These are phyloP conservation scores for Tulasnella sp. DNA, from an alignment of 768 basidiomycete genomes.

Conservation along the genomic window DNA sequence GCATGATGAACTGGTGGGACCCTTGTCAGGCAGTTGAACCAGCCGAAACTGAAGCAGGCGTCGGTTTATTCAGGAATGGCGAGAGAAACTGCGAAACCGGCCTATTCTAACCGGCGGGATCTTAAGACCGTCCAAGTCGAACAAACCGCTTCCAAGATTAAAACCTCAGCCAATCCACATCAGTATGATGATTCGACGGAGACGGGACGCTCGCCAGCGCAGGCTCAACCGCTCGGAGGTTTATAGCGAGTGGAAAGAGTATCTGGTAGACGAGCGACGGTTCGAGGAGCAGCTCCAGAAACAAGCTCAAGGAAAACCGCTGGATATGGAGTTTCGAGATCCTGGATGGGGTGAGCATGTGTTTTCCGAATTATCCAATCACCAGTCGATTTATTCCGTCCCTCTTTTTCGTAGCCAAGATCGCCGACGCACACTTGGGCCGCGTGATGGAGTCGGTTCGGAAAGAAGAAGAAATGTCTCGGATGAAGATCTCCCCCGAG, in stretches of 20 bases:
- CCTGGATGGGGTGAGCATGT: slow-evolving; percentile 44
- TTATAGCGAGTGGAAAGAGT: slow-evolving; percentile 38
- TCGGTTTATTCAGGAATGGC: slow-evolving; percentile 49
- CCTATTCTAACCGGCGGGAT: slow-evolving; percentile 70
- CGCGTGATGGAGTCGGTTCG: slow-evolving; percentile 38
- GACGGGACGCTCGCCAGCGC: slow-evolving; percentile 44
- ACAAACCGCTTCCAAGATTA: slow-evolving; percentile 72
- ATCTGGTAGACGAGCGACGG: slow-evolving; percentile 39
- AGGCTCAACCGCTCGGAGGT: slow-evolving; percentile 42
- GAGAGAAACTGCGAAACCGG: slow-evolving; percentile 49
- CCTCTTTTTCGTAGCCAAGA: slow-evolving; percentile 37
- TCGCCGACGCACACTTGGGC: slow-evolving; percentile 37
- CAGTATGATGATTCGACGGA: slow-evolving; percentile 59
- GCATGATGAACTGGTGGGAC: slow-evolving; percentile 51
- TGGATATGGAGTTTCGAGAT: slow-evolving; percentile 30
- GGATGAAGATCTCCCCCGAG: slow-evolving; percentile 45
- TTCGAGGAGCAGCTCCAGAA: slow-evolving; percentile 39
- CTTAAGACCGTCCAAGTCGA: slow-evolving; percentile 58
- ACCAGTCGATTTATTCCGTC: not conserved
- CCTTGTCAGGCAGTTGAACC: not conserved
- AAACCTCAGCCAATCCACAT: slow-evolving; percentile 73
- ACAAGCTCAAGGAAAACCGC: slow-evolving; percentile 19
- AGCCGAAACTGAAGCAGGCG: not conserved
- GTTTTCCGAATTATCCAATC: not conserved
- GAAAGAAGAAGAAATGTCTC: slow-evolving; percentile 44